phyloP scores from a whole-genome alignment of 257 asterid genomes.

The Solanum megistacrolobum region DNA sequence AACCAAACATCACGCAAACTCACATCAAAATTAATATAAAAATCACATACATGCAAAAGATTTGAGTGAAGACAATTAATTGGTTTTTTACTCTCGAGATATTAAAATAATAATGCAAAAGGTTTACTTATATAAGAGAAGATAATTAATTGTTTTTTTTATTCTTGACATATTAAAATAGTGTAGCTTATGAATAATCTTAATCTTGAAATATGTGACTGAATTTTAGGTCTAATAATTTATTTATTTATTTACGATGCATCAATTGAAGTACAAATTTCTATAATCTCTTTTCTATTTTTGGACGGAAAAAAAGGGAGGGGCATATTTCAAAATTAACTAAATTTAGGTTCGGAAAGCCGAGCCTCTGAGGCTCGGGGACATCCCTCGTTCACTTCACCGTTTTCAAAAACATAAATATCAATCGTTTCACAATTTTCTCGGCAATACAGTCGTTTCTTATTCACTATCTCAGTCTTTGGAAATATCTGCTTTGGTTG shows the following conservation, averaged over 20 bases:
- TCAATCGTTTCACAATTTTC: neutral
- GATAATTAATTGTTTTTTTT: neutral
- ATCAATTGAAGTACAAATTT: neutral
- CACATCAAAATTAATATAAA: neutral
- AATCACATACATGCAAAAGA: neutral
- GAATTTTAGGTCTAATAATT: neutral
- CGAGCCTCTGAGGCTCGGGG: conserved; percentile 31
- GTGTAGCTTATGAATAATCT: neutral
- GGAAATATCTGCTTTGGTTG: neutral
- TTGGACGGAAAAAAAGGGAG: neutral
- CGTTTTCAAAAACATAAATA: conserved; percentile 9
- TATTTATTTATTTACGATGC: neutral
- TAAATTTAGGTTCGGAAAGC: neutral
- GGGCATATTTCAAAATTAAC: neutral
- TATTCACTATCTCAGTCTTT: neutral
- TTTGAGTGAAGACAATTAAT: neutral
- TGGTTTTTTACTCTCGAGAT: neutral
- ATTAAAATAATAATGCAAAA: neutral
- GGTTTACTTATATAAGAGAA: neutral
- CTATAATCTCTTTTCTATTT: neutral
- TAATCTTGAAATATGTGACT: neutral
- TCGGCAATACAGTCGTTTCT: neutral
- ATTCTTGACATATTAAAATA: neutral
- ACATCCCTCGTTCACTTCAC: neutral
- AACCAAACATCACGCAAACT: neutral